Evolutionary conservation across 116 monocot genomes (phyloP), one percentile per base, ranked within the genome.

Genomic region (Iris pallida): DNA sequence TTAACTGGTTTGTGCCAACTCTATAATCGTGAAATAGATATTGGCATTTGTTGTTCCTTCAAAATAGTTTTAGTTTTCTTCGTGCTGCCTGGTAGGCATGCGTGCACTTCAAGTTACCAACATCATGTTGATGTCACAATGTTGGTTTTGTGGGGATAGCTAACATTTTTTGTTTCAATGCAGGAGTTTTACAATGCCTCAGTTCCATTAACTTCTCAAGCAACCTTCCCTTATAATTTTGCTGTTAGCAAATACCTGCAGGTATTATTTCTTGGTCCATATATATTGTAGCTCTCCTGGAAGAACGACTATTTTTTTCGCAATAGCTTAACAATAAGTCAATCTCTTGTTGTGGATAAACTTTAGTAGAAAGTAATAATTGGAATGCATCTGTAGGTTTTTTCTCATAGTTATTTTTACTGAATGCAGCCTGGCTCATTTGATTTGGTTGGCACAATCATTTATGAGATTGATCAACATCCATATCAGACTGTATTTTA

Each of bases 381-480:
- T 8, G 14, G 10, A 0, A 20, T 65, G 18, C n/a, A 63, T 19
- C 6, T 16, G 44, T n/a, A n/a, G 30, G 30, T 3, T 30, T 30
- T 30, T 30, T 30, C 30, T 30, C 30, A 30, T 30, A 30, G 30
- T 43, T 55, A 16, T 55, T 43, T 67, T 13, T 41, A 30, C 20
- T 90, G 80, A 30, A 30, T 30, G 30, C 77, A 95, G 91, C 86
- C 86, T 61, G 95, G 95, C 16, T 66, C 88, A 5, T 91, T 86
- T 79, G 95, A 95, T 79, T 78, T 95, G 58, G 95, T 91, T 53
- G 94, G 88, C 57, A 83, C 65, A 48, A 84, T 95, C 44, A 63
- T 95, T 47, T 95, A 95, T 69, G 91, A 95, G 79, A 86, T 95
- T 57, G 95, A 91, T 57, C 86, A 91, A 57, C 84, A 95, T 16